Evolutionary conservation across 2,329 filamentous ascomycete genomes (phyloP).

Genomic region (Sphaerulina musiva): DNA sequence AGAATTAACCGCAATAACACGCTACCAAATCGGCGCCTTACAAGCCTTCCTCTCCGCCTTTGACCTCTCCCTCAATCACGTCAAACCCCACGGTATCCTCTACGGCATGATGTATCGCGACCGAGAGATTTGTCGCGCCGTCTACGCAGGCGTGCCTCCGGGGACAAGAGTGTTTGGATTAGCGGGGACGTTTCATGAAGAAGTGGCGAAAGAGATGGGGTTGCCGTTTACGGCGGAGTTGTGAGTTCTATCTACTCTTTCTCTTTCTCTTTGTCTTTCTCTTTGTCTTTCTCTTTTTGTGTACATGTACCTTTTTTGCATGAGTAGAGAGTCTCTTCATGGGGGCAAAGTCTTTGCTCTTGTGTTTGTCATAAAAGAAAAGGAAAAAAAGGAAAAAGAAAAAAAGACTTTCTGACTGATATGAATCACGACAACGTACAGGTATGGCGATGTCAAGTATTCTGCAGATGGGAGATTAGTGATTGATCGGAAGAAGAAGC

Average conservation of each 20-base stretch:
- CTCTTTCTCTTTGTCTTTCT: too few species aligned
- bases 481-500: constrained; percentile 55
- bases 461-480: constrained; percentile 46
- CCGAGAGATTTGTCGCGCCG: constrained; percentile 46
- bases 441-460: constrained; percentile 53
- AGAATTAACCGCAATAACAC: constrained; percentile 42
- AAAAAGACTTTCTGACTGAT: too few species aligned
- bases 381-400: too few species aligned
- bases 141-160: constrained; percentile 48
- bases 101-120: constrained; percentile 52
- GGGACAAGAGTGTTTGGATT: constrained; percentile 50
- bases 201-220: constrained; percentile 48
- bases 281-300: neutral
- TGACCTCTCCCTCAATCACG: constrained; percentile 49
- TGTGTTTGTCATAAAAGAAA: too few species aligned
- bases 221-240: constrained; percentile 50
- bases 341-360: too few species aligned
- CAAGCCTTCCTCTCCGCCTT: constrained; percentile 51
- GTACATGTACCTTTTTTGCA: too few species aligned
- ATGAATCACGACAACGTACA: neutral
- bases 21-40: constrained; percentile 60
- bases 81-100: constrained; percentile 51
- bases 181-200: constrained; percentile 50
- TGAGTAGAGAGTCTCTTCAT: too few species aligned
- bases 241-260: neutral